A percentile compares a stretch with the other conserved stretches of the same genome.
These are phyloP conservation scores for Spiraea crenata DNA, from an alignment of 331 rosid species.

Conservation along the genomic window DNA sequence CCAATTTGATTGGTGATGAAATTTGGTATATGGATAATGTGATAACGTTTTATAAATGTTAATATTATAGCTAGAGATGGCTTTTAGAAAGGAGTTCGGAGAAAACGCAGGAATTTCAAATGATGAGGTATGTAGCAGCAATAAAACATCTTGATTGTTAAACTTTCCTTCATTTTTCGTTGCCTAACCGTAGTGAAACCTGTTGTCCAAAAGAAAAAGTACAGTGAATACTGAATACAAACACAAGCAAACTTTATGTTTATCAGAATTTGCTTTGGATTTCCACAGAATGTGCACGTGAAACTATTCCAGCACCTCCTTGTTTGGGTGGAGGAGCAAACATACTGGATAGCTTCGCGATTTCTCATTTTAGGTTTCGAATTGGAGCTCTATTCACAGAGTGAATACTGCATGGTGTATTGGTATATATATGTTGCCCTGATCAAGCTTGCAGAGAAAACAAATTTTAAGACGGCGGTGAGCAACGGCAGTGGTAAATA, in stretches of 20 bases:
- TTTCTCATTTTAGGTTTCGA: constrained; percentile 93
- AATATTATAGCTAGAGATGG: constrained; percentile 72
- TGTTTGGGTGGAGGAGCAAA: constrained; percentile 91
- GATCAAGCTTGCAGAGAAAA: constrained; percentile 80
- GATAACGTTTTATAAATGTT: constrained; percentile 11
- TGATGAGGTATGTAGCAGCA: constrained; percentile 54
- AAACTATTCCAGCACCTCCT: constrained; percentile 82
- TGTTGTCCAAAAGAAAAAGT: no score
- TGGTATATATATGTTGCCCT: constrained; percentile 79
- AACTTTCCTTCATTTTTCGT: not conserved
- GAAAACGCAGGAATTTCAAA: constrained; percentile 42
- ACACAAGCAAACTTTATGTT: not conserved
- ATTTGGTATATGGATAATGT: constrained; percentile 7
- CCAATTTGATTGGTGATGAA: not conserved
- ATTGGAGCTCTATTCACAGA: constrained; percentile 78
- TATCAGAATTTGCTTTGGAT: constrained; percentile 29
- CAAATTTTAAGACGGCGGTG: constrained; percentile 53
- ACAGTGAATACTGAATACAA: not conserved
- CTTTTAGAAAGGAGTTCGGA: constrained; percentile 67
- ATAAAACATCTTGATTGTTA: not conserved
- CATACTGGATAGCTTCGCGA: constrained; percentile 90
- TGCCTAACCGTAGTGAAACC: not conserved
- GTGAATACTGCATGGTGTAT: constrained; percentile 96
- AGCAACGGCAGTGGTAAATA: constrained; percentile 59
- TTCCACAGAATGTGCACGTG: constrained; percentile 67